A percentile compares a stretch with the other conserved stretches of the same genome.
Evolutionary conservation across 1,139 yeast genomes (phyloP).

Genomic region (Kurtzmaniella quercitrusa): DNA sequence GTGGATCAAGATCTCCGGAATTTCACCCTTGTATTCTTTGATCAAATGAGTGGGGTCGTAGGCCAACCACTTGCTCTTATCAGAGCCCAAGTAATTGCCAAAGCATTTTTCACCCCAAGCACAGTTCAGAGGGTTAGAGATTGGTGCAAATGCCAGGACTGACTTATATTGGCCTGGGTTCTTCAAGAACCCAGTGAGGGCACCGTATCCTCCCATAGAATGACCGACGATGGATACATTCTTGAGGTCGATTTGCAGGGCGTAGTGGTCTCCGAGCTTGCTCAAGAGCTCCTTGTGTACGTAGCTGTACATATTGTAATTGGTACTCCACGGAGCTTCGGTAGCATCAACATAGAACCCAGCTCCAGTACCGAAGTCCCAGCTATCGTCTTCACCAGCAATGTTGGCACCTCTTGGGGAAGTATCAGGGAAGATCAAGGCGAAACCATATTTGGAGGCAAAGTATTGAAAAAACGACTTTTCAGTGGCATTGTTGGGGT

Average conservation of each 20-base stretch:
- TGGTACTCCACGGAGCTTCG: conserved; percentile 59
- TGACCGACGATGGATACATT: conserved; percentile 83
- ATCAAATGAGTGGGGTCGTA: conserved; percentile 83
- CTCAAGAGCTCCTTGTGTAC: conserved; percentile 69
- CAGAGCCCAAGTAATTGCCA: conserved; percentile 66
- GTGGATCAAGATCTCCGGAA: conserved; percentile 70
- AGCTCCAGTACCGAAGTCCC: conserved; percentile 94
- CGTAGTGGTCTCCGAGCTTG: conserved; percentile 41
- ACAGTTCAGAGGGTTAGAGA: conserved; percentile 68
- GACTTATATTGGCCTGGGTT: conserved; percentile 75
- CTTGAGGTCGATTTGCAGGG: conserved; percentile 44
- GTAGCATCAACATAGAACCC: conserved; percentile 91
- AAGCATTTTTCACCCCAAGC: conserved; percentile 88
- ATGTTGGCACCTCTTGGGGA: conserved; percentile 92
- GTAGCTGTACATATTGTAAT: conserved; percentile 86
- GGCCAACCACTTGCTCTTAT: conserved; percentile 55
- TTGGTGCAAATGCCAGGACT: conserved; percentile 90
- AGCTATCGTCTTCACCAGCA: conserved; percentile 76
- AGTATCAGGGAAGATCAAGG: conserved; percentile 90
- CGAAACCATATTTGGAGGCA: conserved; percentile 80
- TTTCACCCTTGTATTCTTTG: conserved; percentile 44
- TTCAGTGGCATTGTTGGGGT: conserved; percentile 92
- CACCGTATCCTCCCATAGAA: conserved; percentile 98
- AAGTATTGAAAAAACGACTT: conserved; percentile 85
- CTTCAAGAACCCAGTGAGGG: conserved; percentile 69